These are phyloP conservation scores for Aspergillus latus DNA, from an alignment of 2,329 filamentous ascomycete genomes.

Conservation along the genomic window DNA sequence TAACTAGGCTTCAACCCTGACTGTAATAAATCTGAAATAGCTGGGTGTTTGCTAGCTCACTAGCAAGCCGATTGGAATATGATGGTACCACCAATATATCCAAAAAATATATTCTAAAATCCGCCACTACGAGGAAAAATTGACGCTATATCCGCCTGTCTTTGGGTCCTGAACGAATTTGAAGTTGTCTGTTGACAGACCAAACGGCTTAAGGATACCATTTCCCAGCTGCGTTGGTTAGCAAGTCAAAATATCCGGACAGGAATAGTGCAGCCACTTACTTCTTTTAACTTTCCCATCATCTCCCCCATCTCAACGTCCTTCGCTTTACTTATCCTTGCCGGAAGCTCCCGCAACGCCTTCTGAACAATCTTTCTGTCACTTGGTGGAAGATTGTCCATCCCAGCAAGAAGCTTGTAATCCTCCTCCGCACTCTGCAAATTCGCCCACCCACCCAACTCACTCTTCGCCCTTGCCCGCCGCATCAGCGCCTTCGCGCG, in stretches of 20 bases:
- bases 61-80: neutral
- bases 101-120: neutral
- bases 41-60: neutral
- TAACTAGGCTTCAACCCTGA: constrained; percentile 25
- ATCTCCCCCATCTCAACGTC: constrained; percentile 90
- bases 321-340: constrained; percentile 71
- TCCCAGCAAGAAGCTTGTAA: constrained; percentile 67
- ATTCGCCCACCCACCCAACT: constrained; percentile 74
- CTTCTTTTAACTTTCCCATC: constrained; percentile 92
- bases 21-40: neutral
- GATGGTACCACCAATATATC: neutral
- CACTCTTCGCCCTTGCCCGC: constrained; percentile 69
- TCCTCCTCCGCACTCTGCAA: constrained; percentile 77
- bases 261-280: constrained; percentile 40
- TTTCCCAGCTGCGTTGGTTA: constrained; percentile 67
- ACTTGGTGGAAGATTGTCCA: constrained; percentile 58
- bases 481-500: constrained; percentile 80
- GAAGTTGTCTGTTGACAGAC: constrained; percentile 90
- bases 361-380: constrained; percentile 68
- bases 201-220: constrained; percentile 88
- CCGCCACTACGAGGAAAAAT: constrained; percentile 57
- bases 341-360: constrained; percentile 66
- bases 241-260: neutral
- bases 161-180: constrained; percentile 89
- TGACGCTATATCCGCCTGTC: constrained; percentile 91